Conservation (phyloP, 2,329 filamentous ascomycete species). For the Ceratocystis albifundus region DNA sequence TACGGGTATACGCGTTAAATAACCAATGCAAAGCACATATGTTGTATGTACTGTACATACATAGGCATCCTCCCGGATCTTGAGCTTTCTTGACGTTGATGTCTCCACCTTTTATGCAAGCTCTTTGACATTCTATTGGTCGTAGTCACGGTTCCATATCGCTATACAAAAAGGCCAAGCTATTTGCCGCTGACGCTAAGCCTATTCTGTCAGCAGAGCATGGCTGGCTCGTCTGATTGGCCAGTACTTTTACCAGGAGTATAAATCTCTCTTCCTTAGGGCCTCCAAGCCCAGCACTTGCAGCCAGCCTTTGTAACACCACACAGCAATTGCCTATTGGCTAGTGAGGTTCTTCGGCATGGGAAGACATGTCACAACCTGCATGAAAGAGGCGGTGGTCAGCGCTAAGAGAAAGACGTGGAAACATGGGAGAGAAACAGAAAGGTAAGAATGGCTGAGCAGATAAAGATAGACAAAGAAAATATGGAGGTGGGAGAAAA, state of each 20-base stretch:
- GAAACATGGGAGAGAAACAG: not conserved
- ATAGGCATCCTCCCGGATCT: not conserved
- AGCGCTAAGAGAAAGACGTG: not conserved
- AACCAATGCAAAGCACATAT: not conserved
- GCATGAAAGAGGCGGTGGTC: not conserved
- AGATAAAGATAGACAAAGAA: not conserved
- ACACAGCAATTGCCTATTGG: not conserved
- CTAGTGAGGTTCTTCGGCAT: not conserved
- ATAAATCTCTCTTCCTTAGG: not conserved
- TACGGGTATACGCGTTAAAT: not conserved
- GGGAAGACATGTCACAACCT: constrained; percentile 2
- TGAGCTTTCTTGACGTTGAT: not conserved
- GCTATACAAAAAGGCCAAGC: not conserved
- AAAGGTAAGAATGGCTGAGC: not conserved
- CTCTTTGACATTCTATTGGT: not conserved
- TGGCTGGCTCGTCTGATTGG: constrained; percentile 8
- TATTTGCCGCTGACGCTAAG: constrained; percentile 21
- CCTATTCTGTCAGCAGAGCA: constrained; percentile 14
- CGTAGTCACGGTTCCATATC: not conserved
- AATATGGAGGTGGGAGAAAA: not conserved
- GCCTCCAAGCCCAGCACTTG: not conserved
- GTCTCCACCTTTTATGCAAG: not conserved
- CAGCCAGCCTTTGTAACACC: constrained; percentile 2
- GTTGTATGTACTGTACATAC: not conserved
- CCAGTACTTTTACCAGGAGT: not conserved